Base-by-base conservation (phyloP, 768 basidiomycete genomes). In the Mycena maculata region DNA sequence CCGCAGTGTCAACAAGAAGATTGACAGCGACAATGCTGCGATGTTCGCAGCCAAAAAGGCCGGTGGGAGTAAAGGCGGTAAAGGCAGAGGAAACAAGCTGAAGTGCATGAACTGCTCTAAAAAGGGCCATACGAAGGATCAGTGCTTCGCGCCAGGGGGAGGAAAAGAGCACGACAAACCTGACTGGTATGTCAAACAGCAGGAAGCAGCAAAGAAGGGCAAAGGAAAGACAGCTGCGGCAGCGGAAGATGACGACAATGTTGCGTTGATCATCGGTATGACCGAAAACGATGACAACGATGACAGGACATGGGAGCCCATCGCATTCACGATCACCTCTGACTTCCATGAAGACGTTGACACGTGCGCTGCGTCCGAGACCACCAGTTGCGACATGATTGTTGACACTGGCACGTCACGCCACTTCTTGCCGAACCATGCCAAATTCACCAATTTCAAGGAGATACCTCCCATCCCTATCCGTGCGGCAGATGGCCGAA, bases 101-200 rank as follows among this genome's bases (percentile, higher is more conserved):
- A 8, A 62, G 15, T 80, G 80, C 58, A 47, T n/a, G 12, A 80
- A 78, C 56, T 82, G 80, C 67, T 64, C 62, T 2, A 72, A 67
- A 60, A 59, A 53, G 33, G 74, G 78, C 1, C 79, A 82, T 38
- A 23, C 52, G 4, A 71, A 72, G 20, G 60, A 64, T 20, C 55
- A 77, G 16, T 82, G 81, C 60, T 82, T 69, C 61, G 71, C 71
- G 12, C 60, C 73, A 49, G 80, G 80, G 13, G 77, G 81, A 30
- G 78, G 80, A 45, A 77, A 78, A 16, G 52, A 54, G 22, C 12
- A 54, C 52, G 0, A n/a, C n/a, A n/a, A n/a, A n/a, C n/a, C n/a
- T n/a, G 66, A 73, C 11, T 74, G 73, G 72, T 71, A 72, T 18
- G 20, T 56, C 57, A 76, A 74, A 54, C 47, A 73, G 38, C 67